Evolutionary conservation across 192 early-diverging fungal species (phyloP).

Genomic region (Mortierella alpina): DNA sequence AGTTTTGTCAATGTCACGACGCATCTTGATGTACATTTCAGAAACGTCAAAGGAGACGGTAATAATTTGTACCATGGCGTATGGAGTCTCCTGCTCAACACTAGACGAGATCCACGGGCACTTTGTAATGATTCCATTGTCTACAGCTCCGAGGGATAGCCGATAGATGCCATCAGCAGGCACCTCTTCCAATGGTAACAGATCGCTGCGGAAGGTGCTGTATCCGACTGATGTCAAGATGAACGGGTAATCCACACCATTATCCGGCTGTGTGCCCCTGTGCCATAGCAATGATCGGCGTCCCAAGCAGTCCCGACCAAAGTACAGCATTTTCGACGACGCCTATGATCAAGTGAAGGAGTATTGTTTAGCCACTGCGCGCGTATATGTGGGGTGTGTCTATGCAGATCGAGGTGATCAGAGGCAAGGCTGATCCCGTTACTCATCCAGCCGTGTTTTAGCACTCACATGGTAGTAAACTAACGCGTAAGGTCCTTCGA

Average conservation of each 20-base stretch:
- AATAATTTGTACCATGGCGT: background rate
- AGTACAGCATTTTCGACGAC: slow-evolving; percentile 68
- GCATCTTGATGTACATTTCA: too few species aligned
- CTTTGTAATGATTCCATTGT: slow-evolving; percentile 16
- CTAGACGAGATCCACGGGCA: slow-evolving; percentile 32
- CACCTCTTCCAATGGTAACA: slow-evolving; percentile 65
- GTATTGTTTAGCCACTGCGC: background rate
- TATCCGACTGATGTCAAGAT: slow-evolving; percentile 65
- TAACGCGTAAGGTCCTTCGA: slow-evolving; percentile 89
- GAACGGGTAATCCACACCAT: slow-evolving; percentile 24
- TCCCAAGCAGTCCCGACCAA: slow-evolving; percentile 88
- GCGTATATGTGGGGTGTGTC: background rate
- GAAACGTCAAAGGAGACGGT: too few species aligned
- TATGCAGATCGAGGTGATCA: too few species aligned
- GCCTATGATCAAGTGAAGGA: slow-evolving; percentile 26
- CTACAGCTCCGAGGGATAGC: slow-evolving; percentile 57
- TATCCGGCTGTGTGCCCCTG: slow-evolving; percentile 35
- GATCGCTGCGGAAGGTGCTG: slow-evolving; percentile 38
- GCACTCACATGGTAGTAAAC: slow-evolving; percentile 70
- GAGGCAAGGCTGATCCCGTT: background rate
- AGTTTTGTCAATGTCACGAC: background rate
- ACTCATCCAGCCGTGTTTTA: background rate
- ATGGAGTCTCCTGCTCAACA: background rate
- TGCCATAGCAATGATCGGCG: slow-evolving; percentile 83
- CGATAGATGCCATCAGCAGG: slow-evolving; percentile 83